These are phyloP conservation scores for Fonsecaea multimorphosa DNA, from an alignment of 2,329 filamentous ascomycete species.

Conservation along the genomic window DNA sequence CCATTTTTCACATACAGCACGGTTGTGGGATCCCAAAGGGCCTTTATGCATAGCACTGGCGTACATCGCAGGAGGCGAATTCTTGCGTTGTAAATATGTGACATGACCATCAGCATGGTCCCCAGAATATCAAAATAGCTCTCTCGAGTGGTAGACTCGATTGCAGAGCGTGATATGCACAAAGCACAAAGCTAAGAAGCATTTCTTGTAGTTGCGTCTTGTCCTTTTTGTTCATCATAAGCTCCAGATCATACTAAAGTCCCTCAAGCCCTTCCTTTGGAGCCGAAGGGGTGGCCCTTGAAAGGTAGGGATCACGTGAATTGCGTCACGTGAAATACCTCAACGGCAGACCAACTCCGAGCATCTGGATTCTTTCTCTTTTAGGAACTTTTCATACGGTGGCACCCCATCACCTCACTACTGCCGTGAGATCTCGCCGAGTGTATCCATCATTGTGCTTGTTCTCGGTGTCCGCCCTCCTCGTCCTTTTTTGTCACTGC, in stretches of 20 bases:
- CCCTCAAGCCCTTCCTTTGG: not conserved
- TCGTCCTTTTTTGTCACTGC: not conserved
- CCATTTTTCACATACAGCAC: slow-evolving; percentile 1
- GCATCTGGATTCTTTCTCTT: slow-evolving; percentile 3
- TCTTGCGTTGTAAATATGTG: slow-evolving; percentile 33
- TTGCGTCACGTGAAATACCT: not conserved
- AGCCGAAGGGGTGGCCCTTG: too few species aligned
- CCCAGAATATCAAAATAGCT: slow-evolving; percentile 18
- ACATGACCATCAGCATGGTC: slow-evolving; percentile 34
- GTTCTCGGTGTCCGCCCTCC: not conserved
- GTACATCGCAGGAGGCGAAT: slow-evolving; percentile 10
- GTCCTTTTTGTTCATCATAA: not conserved
- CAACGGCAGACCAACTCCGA: not conserved
- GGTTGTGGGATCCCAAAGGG: slow-evolving; percentile 2
- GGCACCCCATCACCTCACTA: slow-evolving; percentile 2
- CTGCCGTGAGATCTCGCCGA: slow-evolving; percentile 22
- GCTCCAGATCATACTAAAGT: not conserved
- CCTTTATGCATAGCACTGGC: slow-evolving; percentile 31
- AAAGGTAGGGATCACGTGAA: not conserved
- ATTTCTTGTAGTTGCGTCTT: not conserved
- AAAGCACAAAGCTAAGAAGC: slow-evolving; percentile 1
- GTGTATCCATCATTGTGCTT: not conserved
- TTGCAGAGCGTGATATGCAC: slow-evolving; percentile 20
- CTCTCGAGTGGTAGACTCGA: slow-evolving; percentile 27
- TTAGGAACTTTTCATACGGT: slow-evolving; percentile 7